Base-by-base conservation (phyloP, 176 grass and related monocot species). In the Eleusine coracana region DNA sequence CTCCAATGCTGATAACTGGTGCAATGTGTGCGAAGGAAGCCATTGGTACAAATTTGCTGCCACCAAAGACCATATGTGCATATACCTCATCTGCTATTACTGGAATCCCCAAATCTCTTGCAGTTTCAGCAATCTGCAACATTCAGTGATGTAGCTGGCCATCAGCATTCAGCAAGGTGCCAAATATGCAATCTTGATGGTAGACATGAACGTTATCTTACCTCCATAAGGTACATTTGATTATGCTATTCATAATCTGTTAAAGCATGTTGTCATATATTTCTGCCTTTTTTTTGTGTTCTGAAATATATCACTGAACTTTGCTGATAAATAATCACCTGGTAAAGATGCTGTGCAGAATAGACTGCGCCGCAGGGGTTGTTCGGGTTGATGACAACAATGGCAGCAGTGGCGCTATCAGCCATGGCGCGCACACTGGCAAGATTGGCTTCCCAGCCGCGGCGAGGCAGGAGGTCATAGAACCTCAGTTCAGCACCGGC, bases 301-400 rank as follows among this genome's bases (percentile, higher is more conserved):
- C 20, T 14, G 67, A 83, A 73, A 14, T 48, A 45, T 11, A 5
- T 17, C 14, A 34, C 31, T 27, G 68, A 79, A 73, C 1, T 59
- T 65, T 64, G 42, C 78, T 42, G n/a, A 29, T 28, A 20, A 23
- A 58, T 2, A 3, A 13, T 82, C 49, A 91, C 89, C 93, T 99
- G 83, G 5, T 82, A 68, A 63, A 95, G 96, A 73, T 99, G 93
- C 0, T 88, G 62, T 10, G 63, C 11, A 12, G 93, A 94, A 74
- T 92, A 94, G 60, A 90, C 87, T 0, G 78, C 83, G 3, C 93
- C 96, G 0, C 96, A 99, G 0, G 93, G 96, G 23, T 99, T 99
- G 77, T 99, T 99, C 3, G 93, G 96, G 68, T 89, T 99, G 80
- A 99, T 99, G 89, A 99, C 64, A 1, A 99, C 96, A 48, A 99